Conservation (phyloP, 1,139 yeast genomes). For the Sporopachydermia cereana region DNA sequence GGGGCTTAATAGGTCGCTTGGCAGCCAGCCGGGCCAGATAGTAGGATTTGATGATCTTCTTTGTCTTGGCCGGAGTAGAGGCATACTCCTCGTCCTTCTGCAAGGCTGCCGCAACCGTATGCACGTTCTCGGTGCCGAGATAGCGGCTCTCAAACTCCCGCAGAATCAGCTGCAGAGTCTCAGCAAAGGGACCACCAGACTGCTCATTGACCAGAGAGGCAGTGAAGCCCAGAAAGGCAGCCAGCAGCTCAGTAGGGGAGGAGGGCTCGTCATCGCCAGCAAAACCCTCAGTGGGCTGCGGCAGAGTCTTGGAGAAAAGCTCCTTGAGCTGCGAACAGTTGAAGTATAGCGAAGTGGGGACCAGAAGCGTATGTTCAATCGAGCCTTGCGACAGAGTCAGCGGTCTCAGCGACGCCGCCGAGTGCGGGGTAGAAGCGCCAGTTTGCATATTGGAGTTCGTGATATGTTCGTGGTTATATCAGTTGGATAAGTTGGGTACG, state of each 20-base stretch:
- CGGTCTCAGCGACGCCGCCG: slow-evolving; percentile 53
- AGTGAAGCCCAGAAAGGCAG: slow-evolving; percentile 73
- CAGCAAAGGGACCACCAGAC: slow-evolving; percentile 51
- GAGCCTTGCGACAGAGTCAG: slow-evolving; percentile 75
- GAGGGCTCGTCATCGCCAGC: slow-evolving; percentile 87
- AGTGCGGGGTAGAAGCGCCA: slow-evolving; percentile 32
- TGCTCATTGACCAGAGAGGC: slow-evolving; percentile 42
- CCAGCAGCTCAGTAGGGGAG: slow-evolving; percentile 76
- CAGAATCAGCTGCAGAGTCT: slow-evolving; percentile 57
- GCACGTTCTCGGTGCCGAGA: slow-evolving; percentile 71
- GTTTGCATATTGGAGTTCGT: slow-evolving; percentile 21
- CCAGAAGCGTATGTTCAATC: slow-evolving; percentile 77
- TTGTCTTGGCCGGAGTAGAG: slow-evolving; percentile 60
- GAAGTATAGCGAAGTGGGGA: slow-evolving; percentile 72
- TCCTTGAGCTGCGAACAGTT: slow-evolving; percentile 81
- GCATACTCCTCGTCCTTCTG: slow-evolving; percentile 41
- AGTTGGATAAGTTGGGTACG: not conserved
- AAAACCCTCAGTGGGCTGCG: slow-evolving; percentile 70
- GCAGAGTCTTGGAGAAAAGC: slow-evolving; percentile 68
- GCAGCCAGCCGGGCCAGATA: slow-evolving; percentile 42
- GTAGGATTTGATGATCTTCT: slow-evolving; percentile 63
- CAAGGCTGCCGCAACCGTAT: slow-evolving; percentile 70
- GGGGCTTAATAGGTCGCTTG: slow-evolving; percentile 37
- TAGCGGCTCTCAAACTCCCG: slow-evolving; percentile 78
- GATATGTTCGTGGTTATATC: too few species aligned